Evolutionary conservation across 768 basidiomycete species (phyloP).

Genomic region (Baorangia bicolor): DNA sequence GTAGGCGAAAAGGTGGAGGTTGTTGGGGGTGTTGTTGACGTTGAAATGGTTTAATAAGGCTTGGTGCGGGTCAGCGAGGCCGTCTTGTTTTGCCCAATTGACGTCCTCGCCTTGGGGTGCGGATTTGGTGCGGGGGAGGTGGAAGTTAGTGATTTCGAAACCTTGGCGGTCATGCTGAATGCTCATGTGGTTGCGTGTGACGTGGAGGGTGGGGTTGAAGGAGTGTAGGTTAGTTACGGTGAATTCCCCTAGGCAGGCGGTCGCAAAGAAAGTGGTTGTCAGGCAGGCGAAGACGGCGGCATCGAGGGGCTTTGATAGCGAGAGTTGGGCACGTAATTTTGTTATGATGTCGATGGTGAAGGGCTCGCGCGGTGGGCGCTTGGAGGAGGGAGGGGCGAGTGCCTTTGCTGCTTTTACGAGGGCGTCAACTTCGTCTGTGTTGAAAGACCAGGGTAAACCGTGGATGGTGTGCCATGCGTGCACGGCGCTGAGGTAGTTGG

Average conservation of each 20-base stretch:
- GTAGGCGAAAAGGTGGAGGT: constrained; percentile 35
- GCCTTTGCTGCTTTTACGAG: constrained; percentile 16
- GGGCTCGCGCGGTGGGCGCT: constrained; percentile 1
- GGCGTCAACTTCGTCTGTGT: constrained; percentile 4
- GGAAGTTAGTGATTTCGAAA: constrained; percentile 1
- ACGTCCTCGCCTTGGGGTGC: constrained; percentile 32
- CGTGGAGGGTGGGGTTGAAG: constrained; percentile 32
- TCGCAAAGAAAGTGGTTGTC: constrained; percentile 38
- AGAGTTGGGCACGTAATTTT: neutral
- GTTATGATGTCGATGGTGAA: constrained; percentile 13
- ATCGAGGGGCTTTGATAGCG: constrained; percentile 26
- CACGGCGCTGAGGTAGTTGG: constrained; percentile 17
- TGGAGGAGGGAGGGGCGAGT: constrained; percentile 14
- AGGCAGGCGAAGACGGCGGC: constrained; percentile 39
- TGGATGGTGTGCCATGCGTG: constrained; percentile 31
- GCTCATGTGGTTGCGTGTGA: constrained; percentile 26
- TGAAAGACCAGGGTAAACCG: constrained; percentile 13
- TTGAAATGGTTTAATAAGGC: constrained; percentile 28
- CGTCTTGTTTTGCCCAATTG: constrained; percentile 33
- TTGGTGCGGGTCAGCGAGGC: constrained; percentile 23
- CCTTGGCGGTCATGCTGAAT: constrained; percentile 25
- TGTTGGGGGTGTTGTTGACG: constrained; percentile 28
- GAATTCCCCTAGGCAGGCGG: constrained; percentile 38
- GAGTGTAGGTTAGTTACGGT: constrained; percentile 30
- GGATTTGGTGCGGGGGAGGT: constrained; percentile 14